phyloP scores from a whole-genome alignment of 306 rosid species.

The Rosa chinensis region DNA sequence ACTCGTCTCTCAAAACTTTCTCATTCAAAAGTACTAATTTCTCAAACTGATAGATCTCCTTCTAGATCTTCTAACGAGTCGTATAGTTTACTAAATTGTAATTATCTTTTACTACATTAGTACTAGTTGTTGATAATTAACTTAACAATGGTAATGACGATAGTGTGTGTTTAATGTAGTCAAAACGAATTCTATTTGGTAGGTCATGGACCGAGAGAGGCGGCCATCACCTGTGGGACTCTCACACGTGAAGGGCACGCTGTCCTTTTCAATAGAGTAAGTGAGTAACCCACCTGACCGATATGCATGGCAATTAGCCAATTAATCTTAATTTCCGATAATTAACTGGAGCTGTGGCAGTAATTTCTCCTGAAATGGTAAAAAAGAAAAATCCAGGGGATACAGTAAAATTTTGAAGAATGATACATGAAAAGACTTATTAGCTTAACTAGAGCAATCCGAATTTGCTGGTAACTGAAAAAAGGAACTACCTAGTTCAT shows the following conservation, averaged over 20 bases:
- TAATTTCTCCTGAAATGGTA: not conserved
- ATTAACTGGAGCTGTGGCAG: not conserved
- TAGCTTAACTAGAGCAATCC: no score
- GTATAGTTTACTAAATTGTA: no score
- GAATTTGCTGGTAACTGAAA: no score
- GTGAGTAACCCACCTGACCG: not conserved
- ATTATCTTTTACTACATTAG: no score
- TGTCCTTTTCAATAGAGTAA: not conserved
- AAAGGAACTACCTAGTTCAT: no score
- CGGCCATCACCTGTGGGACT: slow-evolving; percentile 10
- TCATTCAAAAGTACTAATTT: no score
- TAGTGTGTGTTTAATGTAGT: not conserved
- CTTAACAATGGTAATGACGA: not conserved
- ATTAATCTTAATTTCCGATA: not conserved
- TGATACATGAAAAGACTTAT: no score
- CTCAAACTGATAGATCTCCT: no score
- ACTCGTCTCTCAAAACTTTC: no score
- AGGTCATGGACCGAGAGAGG: not conserved
- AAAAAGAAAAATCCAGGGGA: not conserved
- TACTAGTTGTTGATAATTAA: not conserved
- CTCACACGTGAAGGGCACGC: not conserved
- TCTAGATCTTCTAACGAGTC: not conserved
- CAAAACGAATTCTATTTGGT: slow-evolving; percentile 7
- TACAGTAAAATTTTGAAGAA: no score
- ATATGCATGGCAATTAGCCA: not conserved